Base-by-base conservation (phyloP, 2,329 filamentous ascomycete genomes). In the Sclerotinia glacialis region DNA sequence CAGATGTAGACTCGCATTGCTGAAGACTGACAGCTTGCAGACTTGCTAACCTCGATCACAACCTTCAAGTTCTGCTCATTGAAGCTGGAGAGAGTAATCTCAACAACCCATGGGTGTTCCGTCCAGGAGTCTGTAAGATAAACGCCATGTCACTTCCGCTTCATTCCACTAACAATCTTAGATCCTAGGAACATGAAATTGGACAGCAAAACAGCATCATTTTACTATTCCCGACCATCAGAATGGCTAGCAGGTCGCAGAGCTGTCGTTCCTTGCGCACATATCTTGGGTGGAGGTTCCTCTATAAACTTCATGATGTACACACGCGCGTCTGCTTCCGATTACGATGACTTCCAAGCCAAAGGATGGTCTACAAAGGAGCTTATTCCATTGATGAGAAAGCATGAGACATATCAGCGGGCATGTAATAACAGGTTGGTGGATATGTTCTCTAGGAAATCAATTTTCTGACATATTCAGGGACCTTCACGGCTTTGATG, bases 401-500 rank as follows among this genome's bases (percentile, higher is more conserved):
- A 86, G 79, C 76, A 86, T 50, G 86, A 88, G 73, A 87, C 83
- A 0, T 87, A 85, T 60, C 74, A 76, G 62, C 71, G 72, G 44
- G 71, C 86, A 8, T 85, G 81, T 59, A 85, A 86, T 72, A 89
- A 89, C 76, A 80, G 79, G 74, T 84, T 78, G 67, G 72, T 67
- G 28, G 6, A 49, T 37, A 23, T 21, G 21, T 26, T 7, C 6
- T 12, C 23, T 37, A 0, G 3, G 46, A 46, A 28, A 16, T 28
- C 6, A 40, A 2, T 40, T 34, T 18, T 31, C 65, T 72, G 28
- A 72, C 46, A 16, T 6, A 28, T 8, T 26, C 71, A 83, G 84
- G 69, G 87, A 90, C 12, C 76, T 90, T 28, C 91, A 94, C 73
- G 91, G 91, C 1, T 91, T 88, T 66, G 89, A 92, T 44, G 90